These are phyloP conservation scores for barley (Hordeum vulgare) DNA, from an alignment of 176 grass and related monocot genomes.

Conservation along the genomic window DNA sequence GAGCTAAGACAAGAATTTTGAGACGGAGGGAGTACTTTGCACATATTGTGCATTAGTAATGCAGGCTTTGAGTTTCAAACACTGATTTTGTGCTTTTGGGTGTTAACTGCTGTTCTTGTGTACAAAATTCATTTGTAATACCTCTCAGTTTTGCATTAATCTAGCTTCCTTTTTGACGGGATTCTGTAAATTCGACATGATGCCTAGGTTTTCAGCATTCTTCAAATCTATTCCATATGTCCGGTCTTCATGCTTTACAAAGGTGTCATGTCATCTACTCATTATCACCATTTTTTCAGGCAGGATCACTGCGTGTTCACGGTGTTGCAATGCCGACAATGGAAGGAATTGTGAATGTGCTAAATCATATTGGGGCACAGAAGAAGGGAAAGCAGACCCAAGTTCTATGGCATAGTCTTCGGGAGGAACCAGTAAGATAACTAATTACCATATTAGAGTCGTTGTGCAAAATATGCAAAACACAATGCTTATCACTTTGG, in stretches of 20 bases:
- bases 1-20: too few relatives aligned
- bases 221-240: neutral
- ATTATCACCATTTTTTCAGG: conserved; percentile 37
- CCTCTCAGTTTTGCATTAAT: neutral
- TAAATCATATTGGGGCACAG: conserved; percentile 83
- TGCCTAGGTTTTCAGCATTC: neutral
- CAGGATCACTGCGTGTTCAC: conserved; percentile 84
- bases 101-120: neutral
- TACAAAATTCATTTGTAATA: too few relatives aligned
- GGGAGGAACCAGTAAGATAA: conserved; percentile 83
- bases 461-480: neutral
- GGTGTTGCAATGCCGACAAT: conserved; percentile 97
- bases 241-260: neutral
- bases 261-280: neutral
- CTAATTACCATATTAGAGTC: conserved; percentile 7
- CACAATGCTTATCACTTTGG: neutral
- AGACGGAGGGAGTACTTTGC: too few relatives aligned
- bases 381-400: conserved; percentile 67
- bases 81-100: neutral
- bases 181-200: neutral
- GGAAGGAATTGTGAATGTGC: conserved; percentile 88
- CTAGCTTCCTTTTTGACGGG: conserved; percentile 3
- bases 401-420: conserved; percentile 92
- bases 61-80: neutral
- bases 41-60: too few relatives aligned